A percentile compares a stretch with the other conserved stretches of the same genome.
These are phyloP conservation scores for Quercus tomentella DNA, from an alignment of 331 rosid species.

Conservation along the genomic window DNA sequence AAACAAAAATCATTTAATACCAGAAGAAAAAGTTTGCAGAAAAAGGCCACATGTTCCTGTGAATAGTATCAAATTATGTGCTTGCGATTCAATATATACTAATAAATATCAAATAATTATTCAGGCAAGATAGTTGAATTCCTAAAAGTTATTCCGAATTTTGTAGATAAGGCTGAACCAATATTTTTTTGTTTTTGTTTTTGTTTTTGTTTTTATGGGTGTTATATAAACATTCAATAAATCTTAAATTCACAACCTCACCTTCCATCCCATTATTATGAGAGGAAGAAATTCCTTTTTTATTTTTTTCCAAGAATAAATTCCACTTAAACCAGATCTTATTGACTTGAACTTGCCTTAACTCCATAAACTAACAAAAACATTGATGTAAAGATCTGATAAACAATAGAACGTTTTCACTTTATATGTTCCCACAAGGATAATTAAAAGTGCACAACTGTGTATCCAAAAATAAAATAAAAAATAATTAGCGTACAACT, in stretches of 20 bases:
- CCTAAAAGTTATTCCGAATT: neutral
- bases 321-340: too few relatives aligned
- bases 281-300: too few relatives aligned
- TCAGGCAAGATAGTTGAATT: neutral
- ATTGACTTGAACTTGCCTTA: neutral
- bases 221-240: too few relatives aligned
- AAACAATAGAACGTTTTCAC: neutral
- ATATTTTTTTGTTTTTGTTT: too few relatives aligned
- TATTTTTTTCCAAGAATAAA: too few relatives aligned
- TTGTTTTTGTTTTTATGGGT: too few relatives aligned
- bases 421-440: neutral
- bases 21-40: neutral
- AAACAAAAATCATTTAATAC: neutral
- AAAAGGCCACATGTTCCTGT: neutral
- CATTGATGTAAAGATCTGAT: neutral
- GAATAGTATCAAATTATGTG: neutral
- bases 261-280: too few relatives aligned
- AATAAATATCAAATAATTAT: neutral
- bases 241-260: too few relatives aligned
- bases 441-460: neutral
- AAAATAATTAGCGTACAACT: neutral
- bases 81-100: neutral
- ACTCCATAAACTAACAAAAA: neutral
- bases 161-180: neutral
- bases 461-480: too few relatives aligned